Conservation (phyloP, 495 filamentous ascomycete species). For the Daldinia bambusicola region DNA sequence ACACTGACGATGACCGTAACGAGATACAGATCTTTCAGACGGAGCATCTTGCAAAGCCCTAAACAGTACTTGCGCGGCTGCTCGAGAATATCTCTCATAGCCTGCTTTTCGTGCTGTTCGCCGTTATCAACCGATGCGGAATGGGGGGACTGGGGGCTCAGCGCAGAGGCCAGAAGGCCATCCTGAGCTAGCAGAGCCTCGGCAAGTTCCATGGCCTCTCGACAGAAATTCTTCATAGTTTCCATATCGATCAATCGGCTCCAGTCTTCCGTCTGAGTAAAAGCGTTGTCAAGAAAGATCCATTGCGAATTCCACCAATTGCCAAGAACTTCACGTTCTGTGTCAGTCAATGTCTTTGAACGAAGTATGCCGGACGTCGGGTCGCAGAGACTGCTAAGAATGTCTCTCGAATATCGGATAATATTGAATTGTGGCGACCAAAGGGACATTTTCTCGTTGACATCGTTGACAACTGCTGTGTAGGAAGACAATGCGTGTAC, state of each 20-base stretch:
- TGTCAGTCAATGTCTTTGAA: conserved; percentile 65
- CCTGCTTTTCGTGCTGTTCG: conserved; percentile 53
- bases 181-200: conserved; percentile 86
- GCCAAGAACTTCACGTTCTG: conserved; percentile 70
- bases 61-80: conserved; percentile 71
- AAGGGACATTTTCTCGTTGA: conserved; percentile 65
- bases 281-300: conserved; percentile 81
- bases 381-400: conserved; percentile 85
- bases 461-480: conserved; percentile 54
- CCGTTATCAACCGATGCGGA: conserved; percentile 55
- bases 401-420: conserved; percentile 63
- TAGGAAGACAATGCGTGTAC: conserved; percentile 51
- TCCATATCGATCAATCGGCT: conserved; percentile 72
- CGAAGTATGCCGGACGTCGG: conserved; percentile 81
- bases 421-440: conserved; percentile 48
- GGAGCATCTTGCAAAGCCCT: conserved; percentile 81
- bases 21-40: conserved; percentile 86
- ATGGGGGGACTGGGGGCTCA: conserved; percentile 58
- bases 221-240: conserved; percentile 87
- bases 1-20: conserved; percentile 74
- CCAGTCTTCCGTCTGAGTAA: conserved; percentile 84
- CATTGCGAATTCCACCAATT: conserved; percentile 86
- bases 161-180: conserved; percentile 75
- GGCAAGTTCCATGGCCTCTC: conserved; percentile 92
- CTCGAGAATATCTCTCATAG: conserved; percentile 66